Base-by-base conservation (phyloP, 2,329 filamentous ascomycete genomes). In the Epicoccum sorghinum region DNA sequence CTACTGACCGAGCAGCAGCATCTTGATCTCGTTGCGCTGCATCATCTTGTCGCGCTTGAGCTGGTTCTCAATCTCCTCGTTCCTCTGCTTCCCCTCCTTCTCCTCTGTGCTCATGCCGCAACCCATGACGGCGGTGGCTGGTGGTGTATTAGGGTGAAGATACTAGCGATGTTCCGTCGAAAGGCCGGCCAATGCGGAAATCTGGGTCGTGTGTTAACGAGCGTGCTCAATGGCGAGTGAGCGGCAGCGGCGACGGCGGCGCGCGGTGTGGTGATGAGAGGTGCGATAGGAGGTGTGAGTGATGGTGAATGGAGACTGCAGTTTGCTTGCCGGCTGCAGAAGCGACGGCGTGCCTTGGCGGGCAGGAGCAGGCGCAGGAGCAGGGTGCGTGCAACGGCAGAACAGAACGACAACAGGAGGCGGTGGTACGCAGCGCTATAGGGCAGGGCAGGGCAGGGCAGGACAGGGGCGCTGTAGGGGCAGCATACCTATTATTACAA, bases 41-140 rank as follows among this genome's bases (percentile, higher is more conserved):
- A 96, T 89, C 90, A 98, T 90, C 81, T 96, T 96, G 76, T 99
- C 95, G 78, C 91, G 86, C 86, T 97, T 98, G 76, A 98, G 83
- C 83, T 98, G 93, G 78, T 97, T 98, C 82, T 99, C 95, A 75
- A 99, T 99, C 87, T 98, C 93, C 85, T 99, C 95, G 78, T 99
- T 98, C 70, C 95, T 89, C 83, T 92, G 91, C 90, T 97, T 98
- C 82, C 95, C 93, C 92, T 98, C 95, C 89, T 97, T 97, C 82
- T 98, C 95, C 83, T 98, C 95, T 75, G 95, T 96, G 79, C 93
- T 98, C 91, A 97, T 96, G 81, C 93, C 93, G 79, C 95, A 99
- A 87, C 95, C 95, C 95, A 99, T 99, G 72, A 83, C 92, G 89
- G 76, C 65, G 59, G 51, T 55, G 57, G 29, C 42, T 27, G 36